phyloP scores from a whole-genome alignment of 129 eudicot genomes.

The Tagetes erecta region DNA sequence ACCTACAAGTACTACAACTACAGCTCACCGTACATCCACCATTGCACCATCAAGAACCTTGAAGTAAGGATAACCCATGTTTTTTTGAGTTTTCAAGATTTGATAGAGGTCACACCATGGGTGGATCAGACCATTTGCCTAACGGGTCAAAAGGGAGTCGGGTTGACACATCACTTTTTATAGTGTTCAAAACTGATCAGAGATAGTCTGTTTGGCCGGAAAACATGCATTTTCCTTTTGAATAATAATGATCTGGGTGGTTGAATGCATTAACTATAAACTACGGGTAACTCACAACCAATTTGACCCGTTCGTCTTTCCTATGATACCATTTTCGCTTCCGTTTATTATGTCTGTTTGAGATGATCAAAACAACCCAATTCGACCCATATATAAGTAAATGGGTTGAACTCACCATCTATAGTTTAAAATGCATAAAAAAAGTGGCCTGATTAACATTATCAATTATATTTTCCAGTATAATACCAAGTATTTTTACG shows the following conservation, averaged over 20 bases:
- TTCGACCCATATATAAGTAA: not conserved
- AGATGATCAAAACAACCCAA: not conserved
- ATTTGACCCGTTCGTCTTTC: not conserved
- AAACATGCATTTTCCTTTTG: not conserved
- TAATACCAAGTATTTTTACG: constrained; percentile 79
- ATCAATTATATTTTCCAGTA: constrained; percentile 49
- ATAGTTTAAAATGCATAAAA: not conserved
- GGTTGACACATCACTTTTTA: not conserved
- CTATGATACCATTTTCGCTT: not conserved
- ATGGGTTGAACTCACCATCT: not conserved
- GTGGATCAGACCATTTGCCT: not conserved
- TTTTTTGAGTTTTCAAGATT: constrained; percentile 19
- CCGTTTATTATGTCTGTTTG: not conserved
- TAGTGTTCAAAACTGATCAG: not conserved
- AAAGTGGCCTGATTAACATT: constrained; percentile 4
- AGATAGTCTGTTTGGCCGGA: not conserved
- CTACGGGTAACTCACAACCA: not conserved
- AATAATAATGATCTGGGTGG: not conserved
- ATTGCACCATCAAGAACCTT: constrained; percentile 67
- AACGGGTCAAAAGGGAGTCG: not conserved
- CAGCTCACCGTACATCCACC: constrained; percentile 91
- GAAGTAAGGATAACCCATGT: constrained; percentile 38
- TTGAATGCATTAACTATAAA: not conserved
- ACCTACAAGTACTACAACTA: constrained; percentile 79
- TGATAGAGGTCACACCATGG: not conserved